phyloP scores from a whole-genome alignment of 495 filamentous ascomycete genomes.

The Podospora anserina region DNA sequence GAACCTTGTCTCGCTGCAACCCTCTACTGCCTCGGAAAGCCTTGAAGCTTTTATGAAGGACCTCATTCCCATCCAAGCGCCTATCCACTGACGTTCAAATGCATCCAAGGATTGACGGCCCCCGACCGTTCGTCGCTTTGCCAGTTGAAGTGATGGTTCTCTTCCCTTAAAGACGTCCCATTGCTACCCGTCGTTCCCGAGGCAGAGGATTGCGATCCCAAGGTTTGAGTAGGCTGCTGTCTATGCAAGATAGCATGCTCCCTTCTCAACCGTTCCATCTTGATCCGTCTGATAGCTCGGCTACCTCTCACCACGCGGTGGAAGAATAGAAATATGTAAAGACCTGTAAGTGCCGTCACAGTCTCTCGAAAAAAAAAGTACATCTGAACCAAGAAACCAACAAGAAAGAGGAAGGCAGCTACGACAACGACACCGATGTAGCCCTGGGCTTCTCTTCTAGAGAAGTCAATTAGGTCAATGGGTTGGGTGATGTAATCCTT shows the following conservation, averaged over 20 bases:
- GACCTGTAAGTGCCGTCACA: neutral
- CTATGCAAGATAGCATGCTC: neutral
- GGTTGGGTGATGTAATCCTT: neutral
- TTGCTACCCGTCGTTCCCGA: neutral
- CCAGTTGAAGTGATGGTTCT: too few relatives aligned
- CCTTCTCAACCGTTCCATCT: neutral
- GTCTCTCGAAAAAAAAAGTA: neutral
- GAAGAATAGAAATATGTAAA: neutral
- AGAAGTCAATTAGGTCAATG: neutral
- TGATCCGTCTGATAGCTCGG: neutral
- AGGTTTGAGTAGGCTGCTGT: neutral
- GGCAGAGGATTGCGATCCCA: neutral
- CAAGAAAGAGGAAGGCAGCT: neutral
- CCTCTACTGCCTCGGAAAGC: too few relatives aligned
- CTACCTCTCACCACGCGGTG: neutral
- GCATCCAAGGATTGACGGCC: too few relatives aligned
- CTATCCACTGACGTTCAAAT: too few relatives aligned
- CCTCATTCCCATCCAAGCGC: too few relatives aligned
- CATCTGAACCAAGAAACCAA: neutral
- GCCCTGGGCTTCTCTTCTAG: neutral
- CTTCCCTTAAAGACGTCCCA: neutral
- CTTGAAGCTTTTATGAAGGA: too few relatives aligned
- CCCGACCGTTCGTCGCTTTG: too few relatives aligned
- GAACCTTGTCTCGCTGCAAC: too few relatives aligned
- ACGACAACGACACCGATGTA: neutral